phyloP scores from a whole-genome alignment of 2,329 filamentous ascomycete species.

The Colletotrichum caudatum region DNA sequence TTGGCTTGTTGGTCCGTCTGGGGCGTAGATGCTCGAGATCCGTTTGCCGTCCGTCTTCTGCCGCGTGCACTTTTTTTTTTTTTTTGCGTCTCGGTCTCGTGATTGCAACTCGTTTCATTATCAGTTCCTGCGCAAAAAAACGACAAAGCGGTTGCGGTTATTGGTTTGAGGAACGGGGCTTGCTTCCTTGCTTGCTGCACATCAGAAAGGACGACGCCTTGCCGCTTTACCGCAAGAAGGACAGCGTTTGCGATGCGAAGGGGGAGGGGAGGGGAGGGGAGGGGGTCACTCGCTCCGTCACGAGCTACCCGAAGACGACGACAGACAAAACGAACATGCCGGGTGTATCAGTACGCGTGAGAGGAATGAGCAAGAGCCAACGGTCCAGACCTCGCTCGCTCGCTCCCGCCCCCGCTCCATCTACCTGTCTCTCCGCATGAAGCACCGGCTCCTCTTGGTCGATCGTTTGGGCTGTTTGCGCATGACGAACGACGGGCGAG shows the following conservation, averaged over 20 bases:
- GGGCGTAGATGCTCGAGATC: background rate
- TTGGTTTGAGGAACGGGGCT: background rate
- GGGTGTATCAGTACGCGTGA: slow-evolving; percentile 16
- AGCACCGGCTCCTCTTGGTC: slow-evolving; percentile 32
- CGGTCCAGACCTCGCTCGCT: slow-evolving; percentile 29
- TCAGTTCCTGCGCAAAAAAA: background rate
- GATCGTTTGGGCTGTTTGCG: slow-evolving; percentile 36
- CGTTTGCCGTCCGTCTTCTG: background rate
- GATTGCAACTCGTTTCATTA: background rate
- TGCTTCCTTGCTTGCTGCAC: background rate
- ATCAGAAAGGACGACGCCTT: background rate
- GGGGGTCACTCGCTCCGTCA: background rate
- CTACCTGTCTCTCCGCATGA: slow-evolving; percentile 21
- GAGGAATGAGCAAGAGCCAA: slow-evolving; percentile 23
- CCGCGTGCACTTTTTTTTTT: background rate
- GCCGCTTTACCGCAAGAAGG: background rate
- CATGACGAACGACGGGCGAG: slow-evolving; percentile 24
- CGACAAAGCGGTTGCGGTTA: background rate
- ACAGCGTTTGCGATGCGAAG: background rate
- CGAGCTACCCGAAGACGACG: background rate
- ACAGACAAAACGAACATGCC: background rate
- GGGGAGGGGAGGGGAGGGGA: no score
- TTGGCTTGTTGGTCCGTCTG: slow-evolving; percentile 5
- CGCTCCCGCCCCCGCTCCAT: no score
- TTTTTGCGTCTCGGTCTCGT: background rate